phyloP scores from a whole-genome alignment of 148 eudicot genomes.

The Nepenthes mirabilis region DNA sequence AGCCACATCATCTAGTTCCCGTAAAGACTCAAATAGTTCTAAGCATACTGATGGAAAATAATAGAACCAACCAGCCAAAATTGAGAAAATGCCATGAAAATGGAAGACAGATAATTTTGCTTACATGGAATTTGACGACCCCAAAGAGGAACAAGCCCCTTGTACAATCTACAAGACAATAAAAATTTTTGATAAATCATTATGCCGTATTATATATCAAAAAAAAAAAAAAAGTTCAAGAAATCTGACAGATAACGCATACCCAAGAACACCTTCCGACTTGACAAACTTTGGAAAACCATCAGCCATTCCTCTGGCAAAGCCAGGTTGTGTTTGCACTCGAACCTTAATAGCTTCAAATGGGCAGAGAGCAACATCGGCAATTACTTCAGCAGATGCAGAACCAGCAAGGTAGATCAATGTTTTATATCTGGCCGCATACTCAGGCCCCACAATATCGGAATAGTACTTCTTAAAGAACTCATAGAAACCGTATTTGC shows the following conservation, averaged over 20 bases:
- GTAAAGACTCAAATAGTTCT: background rate
- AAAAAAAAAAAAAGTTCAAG: background rate
- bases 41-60: background rate
- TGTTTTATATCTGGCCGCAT: constrained; percentile 52
- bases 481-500: constrained; percentile 62
- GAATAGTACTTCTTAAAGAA: constrained; percentile 67
- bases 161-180: constrained; percentile 26
- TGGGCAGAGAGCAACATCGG: constrained; percentile 68
- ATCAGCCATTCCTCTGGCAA: constrained; percentile 59
- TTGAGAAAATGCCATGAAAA: background rate
- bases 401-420: constrained; percentile 57
- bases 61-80: background rate
- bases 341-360: constrained; percentile 76
- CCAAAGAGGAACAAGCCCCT: constrained; percentile 44
- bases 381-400: constrained; percentile 67
- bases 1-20: no score
- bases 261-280: constrained; percentile 54
- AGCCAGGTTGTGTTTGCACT: constrained; percentile 68
- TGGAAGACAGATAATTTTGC: constrained; percentile 2
- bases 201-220: background rate
- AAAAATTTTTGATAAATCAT: background rate
- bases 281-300: constrained; percentile 57
- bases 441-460: constrained; percentile 55
- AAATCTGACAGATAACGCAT: constrained; percentile 1
- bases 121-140: constrained; percentile 65